phyloP scores from a whole-genome alignment of 2,329 filamentous ascomycete genomes.

The Claviceps sorghi region DNA sequence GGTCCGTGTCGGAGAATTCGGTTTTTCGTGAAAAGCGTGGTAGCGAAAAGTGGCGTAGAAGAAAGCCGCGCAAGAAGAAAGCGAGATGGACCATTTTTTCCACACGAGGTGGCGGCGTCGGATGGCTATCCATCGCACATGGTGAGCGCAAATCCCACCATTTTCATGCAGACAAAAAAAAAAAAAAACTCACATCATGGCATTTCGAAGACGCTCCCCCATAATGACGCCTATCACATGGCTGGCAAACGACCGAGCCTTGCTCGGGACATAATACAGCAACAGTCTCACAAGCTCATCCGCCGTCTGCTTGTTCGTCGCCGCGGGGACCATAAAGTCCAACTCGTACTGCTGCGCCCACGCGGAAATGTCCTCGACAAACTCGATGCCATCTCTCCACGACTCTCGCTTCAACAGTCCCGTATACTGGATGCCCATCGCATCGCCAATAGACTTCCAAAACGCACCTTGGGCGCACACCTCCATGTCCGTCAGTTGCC shows the following conservation, averaged over 20 bases:
- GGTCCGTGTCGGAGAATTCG: neutral
- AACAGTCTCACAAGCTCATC: conserved; percentile 1
- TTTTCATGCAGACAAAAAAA: neutral
- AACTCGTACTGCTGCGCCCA: conserved; percentile 2
- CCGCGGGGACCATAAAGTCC: neutral
- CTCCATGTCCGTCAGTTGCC: conserved; percentile 51
- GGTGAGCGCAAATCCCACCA: neutral
- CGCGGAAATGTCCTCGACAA: neutral
- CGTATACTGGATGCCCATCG: conserved; percentile 15
- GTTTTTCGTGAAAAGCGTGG: neutral
- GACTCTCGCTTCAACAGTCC: conserved; percentile 1
- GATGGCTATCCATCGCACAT: neutral
- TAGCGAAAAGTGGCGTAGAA: neutral
- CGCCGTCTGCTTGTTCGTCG: neutral
- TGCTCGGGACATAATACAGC: neutral
- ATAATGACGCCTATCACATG: neutral
- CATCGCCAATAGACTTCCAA: conserved; percentile 58
- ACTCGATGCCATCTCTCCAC: conserved; percentile 3
- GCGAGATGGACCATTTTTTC: neutral
- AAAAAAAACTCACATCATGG: conserved; percentile 3
- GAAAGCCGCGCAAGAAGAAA: neutral
- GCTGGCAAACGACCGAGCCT: neutral
- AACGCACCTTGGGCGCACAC: conserved; percentile 50
- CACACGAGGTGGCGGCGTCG: neutral
- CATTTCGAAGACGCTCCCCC: conserved; percentile 1